Evolutionary conservation across 768 basidiomycete genomes (phyloP).

Genomic region (Leccinum pellstonianum): DNA sequence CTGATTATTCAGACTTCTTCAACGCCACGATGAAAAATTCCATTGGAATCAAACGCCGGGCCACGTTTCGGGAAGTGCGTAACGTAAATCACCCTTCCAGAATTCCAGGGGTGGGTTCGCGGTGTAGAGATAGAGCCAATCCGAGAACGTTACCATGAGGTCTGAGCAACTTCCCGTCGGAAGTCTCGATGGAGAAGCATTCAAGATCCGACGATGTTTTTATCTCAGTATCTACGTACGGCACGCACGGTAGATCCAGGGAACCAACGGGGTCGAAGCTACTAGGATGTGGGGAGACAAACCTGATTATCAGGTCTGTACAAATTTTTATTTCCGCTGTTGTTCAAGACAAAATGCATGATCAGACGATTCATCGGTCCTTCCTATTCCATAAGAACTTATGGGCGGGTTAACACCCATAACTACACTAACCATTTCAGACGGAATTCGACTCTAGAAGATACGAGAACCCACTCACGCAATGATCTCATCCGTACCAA

Average conservation of each 20-base stretch:
- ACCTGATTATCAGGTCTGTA: not conserved
- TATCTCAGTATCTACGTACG: not conserved
- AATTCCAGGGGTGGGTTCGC: not conserved
- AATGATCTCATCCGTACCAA: not conserved
- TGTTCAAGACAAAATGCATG: not conserved
- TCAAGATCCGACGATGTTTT: not conserved
- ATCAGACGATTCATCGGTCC: not conserved
- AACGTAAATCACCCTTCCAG: constrained; percentile 4
- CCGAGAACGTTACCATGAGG: not conserved
- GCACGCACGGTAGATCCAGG: not conserved
- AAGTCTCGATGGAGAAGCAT: not conserved
- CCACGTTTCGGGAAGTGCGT: not conserved
- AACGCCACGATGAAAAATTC: constrained; percentile 5
- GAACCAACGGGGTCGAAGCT: not conserved
- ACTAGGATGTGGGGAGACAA: not conserved
- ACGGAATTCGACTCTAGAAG: not conserved
- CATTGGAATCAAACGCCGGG: constrained; percentile 13
- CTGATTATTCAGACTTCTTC: not conserved
- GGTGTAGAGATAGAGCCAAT: not conserved
- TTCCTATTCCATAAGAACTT: not conserved
- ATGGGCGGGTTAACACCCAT: constrained; percentile 4
- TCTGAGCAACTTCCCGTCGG: not conserved
- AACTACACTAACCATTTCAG: not conserved
- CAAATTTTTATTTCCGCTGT: constrained; percentile 2
- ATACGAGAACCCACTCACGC: not conserved